phyloP scores from a whole-genome alignment of 148 eudicot species.

The Tetragonia tetragonoides region DNA sequence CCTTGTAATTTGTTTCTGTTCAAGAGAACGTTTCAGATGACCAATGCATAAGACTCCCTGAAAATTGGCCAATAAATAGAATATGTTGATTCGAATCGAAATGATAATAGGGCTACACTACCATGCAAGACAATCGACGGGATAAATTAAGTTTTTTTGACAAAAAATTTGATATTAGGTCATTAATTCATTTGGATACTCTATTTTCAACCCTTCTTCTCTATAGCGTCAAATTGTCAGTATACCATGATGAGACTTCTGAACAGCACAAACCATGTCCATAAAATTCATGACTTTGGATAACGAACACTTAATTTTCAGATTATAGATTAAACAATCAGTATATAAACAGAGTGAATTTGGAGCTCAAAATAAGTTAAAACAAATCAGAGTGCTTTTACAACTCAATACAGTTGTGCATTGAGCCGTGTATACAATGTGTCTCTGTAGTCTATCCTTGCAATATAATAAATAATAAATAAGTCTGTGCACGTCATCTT shows the following conservation, averaged over 20 bases:
- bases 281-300: not conserved
- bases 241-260: not conserved
- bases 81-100: not conserved
- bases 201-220: not conserved
- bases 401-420: not conserved
- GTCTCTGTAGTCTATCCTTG: not conserved
- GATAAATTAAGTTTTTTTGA: not conserved
- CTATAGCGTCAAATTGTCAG: not conserved
- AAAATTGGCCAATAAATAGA: not conserved
- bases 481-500: slow-evolving; percentile 28
- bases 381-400: not conserved
- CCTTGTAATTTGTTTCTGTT: slow-evolving; percentile 58
- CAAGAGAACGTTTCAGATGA: slow-evolving; percentile 73
- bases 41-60: slow-evolving; percentile 94
- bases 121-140: not conserved
- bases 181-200: not conserved
- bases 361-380: not conserved
- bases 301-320: not conserved
- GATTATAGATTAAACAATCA: not conserved
- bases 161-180: not conserved
- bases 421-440: not conserved
- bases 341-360: not conserved
- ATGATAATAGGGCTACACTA: not conserved
- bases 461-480: not conserved
- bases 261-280: not conserved